These are phyloP conservation scores for Colletotrichum paranaense DNA, from an alignment of 2,329 filamentous ascomycete species.

Conservation along the genomic window DNA sequence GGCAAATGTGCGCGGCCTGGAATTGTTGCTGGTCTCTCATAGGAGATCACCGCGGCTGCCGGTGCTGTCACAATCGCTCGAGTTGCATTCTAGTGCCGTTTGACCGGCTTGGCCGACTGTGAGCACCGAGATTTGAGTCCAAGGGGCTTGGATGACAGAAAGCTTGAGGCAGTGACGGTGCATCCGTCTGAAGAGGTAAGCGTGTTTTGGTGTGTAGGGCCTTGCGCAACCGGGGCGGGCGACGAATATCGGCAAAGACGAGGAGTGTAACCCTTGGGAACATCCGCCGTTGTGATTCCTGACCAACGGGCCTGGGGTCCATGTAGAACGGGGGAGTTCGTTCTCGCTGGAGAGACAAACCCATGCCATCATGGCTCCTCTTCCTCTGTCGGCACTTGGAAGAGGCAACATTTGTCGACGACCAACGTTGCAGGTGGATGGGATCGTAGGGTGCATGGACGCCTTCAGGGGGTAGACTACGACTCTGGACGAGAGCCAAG, in stretches of 20 bases:
- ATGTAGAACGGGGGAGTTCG: constrained; percentile 1
- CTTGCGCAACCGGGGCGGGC: constrained; percentile 2
- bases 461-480: not conserved
- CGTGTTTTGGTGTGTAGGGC: not conserved
- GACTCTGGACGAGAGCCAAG: not conserved
- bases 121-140: not conserved
- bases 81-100: constrained; percentile 5
- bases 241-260: constrained; percentile 1
- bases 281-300: not conserved
- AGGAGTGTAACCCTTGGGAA: constrained; percentile 6
- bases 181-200: constrained; percentile 19
- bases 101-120: constrained; percentile 11
- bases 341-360: not conserved
- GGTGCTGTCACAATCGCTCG: not conserved
- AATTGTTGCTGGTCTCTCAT: not conserved
- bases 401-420: constrained; percentile 28
- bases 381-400: constrained; percentile 7
- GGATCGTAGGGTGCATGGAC: constrained; percentile 6
- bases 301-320: not conserved
- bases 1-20: not conserved
- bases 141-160: constrained; percentile 27
- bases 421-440: constrained; percentile 17
- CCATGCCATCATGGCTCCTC: not conserved
- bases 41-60: not conserved
- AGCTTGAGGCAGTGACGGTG: constrained; percentile 19